phyloP scores from a whole-genome alignment of 1,284 basidiomycete genomes.

The Grifola frondosa region DNA sequence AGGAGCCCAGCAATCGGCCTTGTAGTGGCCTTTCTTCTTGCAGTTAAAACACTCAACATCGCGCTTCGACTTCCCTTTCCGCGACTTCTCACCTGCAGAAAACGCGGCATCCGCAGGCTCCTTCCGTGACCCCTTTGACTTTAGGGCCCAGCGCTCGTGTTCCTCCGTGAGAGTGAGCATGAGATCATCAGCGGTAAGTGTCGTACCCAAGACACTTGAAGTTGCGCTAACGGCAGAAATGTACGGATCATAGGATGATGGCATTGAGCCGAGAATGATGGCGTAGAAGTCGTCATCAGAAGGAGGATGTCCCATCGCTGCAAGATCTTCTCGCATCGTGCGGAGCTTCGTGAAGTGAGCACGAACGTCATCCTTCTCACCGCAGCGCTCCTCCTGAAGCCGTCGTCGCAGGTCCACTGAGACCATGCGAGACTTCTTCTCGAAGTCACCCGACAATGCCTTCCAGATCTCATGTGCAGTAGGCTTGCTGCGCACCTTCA shows the following conservation, averaged over 20 bases:
- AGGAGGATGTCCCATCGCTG: constrained; percentile 17
- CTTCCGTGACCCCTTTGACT: background rate
- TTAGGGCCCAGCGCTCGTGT: constrained; percentile 12
- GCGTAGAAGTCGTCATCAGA: constrained; percentile 15
- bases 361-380: constrained; percentile 19
- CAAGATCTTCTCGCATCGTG: constrained; percentile 19
- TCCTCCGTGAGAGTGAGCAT: constrained; percentile 16
- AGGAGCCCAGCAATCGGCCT: constrained; percentile 25
- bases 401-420: constrained; percentile 18
- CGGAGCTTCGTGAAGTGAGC: constrained; percentile 19
- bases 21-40: constrained; percentile 23
- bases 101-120: constrained; percentile 7
- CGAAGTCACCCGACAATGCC: constrained; percentile 9
- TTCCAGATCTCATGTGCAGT: constrained; percentile 16
- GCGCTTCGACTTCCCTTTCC: constrained; percentile 11
- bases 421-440: constrained; percentile 18
- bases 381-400: constrained; percentile 18
- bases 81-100: constrained; percentile 5
- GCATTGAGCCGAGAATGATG: constrained; percentile 19
- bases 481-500: background rate
- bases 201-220: background rate
- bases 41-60: constrained; percentile 25
- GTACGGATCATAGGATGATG: constrained; percentile 13
- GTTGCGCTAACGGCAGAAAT: constrained; percentile 9
- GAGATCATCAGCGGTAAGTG: constrained; percentile 12